phyloP scores from a whole-genome alignment of 202 grass and related monocot genomes.

The Thinopyrum obtusiflorum region DNA sequence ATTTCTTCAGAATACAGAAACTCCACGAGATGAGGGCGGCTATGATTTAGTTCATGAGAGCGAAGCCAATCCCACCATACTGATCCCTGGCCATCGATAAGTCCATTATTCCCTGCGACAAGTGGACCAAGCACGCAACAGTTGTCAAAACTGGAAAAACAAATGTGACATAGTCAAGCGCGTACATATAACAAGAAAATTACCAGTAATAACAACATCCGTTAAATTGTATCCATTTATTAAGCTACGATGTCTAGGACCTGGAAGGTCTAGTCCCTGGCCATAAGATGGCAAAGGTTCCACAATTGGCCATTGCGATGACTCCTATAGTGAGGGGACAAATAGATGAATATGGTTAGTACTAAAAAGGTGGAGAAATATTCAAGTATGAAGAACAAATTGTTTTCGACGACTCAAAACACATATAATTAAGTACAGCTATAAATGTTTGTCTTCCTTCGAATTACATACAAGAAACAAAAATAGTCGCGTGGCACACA shows the following conservation, averaged over 20 bases:
- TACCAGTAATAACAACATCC: slow-evolving; percentile 87
- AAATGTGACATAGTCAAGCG: not conserved
- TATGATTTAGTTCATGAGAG: slow-evolving; percentile 67
- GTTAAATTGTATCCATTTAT: slow-evolving; percentile 83
- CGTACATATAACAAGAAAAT: not conserved
- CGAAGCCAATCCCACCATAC: slow-evolving; percentile 87
- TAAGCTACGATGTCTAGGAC: slow-evolving; percentile 65
- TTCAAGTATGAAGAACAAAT: not conserved
- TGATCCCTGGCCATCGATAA: slow-evolving; percentile 79
- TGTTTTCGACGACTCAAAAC: slow-evolving; percentile 2
- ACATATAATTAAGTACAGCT: not conserved
- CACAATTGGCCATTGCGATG: slow-evolving; percentile 74
- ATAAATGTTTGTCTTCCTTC: not conserved
- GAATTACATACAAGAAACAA: not conserved
- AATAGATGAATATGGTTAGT: not conserved
- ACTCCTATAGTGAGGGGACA: slow-evolving; percentile 43
- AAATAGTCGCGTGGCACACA: not conserved
- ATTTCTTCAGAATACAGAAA: slow-evolving; percentile 66
- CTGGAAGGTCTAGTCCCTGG: slow-evolving; percentile 77
- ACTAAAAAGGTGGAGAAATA: slow-evolving; percentile 1
- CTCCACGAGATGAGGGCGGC: slow-evolving; percentile 86
- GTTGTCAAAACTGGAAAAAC: slow-evolving; percentile 11
- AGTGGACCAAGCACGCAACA: slow-evolving; percentile 7
- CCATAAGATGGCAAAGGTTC: slow-evolving; percentile 93
- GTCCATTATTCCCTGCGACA: slow-evolving; percentile 66